These are phyloP conservation scores for Phaeosphaeriaceae sp. DNA, from an alignment of 2,329 filamentous ascomycete genomes.

Conservation along the genomic window DNA sequence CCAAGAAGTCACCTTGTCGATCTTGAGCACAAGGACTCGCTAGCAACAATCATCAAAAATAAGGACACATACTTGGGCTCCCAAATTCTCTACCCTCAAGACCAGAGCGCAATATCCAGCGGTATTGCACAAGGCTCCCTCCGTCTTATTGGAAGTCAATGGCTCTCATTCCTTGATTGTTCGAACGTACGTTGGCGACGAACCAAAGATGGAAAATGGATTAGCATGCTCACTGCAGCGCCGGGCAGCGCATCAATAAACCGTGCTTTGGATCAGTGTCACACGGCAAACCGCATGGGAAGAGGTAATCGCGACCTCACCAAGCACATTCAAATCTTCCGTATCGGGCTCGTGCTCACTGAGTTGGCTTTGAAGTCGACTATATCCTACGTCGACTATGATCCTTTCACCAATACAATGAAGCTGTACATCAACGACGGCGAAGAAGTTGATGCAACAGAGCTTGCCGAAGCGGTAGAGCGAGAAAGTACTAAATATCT, in stretches of 20 bases:
- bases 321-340: slow-evolving; percentile 34
- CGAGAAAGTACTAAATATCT: slow-evolving; percentile 22
- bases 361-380: slow-evolving; percentile 29
- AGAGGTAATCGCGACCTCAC: slow-evolving; percentile 18
- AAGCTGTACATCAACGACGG: slow-evolving; percentile 22
- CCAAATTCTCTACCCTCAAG: slow-evolving; percentile 31
- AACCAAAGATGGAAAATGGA: slow-evolving; percentile 25
- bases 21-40: slow-evolving; percentile 31
- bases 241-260: slow-evolving; percentile 21
- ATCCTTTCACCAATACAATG: slow-evolving; percentile 9
- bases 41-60: slow-evolving; percentile 23
- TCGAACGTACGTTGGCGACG: slow-evolving; percentile 33
- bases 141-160: slow-evolving; percentile 33
- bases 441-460: slow-evolving; percentile 20
- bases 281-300: slow-evolving; percentile 7
- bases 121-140: slow-evolving; percentile 29
- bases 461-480: slow-evolving; percentile 33
- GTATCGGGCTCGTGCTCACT: slow-evolving; percentile 33
- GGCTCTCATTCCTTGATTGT: slow-evolving; percentile 30
- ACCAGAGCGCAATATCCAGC: slow-evolving; percentile 31
- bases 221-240: slow-evolving; percentile 28
- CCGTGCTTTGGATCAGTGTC: slow-evolving; percentile 19
- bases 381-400: slow-evolving; percentile 24
- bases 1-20: slow-evolving; percentile 23
- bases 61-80: slow-evolving; percentile 20